Evolutionary conservation across 2,329 filamentous ascomycete species (phyloP).

Genomic region (Fusarium camptoceras): DNA sequence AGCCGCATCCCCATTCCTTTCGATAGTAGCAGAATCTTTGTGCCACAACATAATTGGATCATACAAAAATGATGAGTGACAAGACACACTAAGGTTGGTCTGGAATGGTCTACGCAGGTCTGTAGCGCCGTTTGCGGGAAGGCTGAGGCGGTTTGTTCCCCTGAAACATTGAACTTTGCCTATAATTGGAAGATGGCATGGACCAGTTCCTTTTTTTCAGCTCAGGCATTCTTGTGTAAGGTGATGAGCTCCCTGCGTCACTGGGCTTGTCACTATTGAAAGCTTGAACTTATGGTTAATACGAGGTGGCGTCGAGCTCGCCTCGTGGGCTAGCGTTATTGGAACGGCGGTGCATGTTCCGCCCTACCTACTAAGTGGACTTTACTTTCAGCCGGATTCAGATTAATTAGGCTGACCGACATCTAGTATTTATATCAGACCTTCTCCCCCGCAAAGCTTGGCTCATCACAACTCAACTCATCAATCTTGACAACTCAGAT

Average conservation of each 20-base stretch:
- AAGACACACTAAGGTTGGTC: background rate
- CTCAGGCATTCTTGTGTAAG: background rate
- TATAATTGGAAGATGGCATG: background rate
- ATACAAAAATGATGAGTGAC: background rate
- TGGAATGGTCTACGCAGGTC: background rate
- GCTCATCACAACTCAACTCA: background rate
- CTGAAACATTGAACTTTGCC: background rate
- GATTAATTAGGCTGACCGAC: conserved; percentile 10
- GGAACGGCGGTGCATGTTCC: conserved; percentile 1
- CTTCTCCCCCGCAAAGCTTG: background rate
- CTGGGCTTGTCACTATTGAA: conserved; percentile 5
- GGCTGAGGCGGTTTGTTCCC: background rate
- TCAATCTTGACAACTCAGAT: background rate
- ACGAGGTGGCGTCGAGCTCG: conserved; percentile 34
- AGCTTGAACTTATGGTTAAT: conserved; percentile 1
- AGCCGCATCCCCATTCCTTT: background rate
- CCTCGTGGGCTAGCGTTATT: background rate
- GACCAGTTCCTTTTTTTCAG: background rate
- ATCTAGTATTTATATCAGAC: conserved; percentile 4
- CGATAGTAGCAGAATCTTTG: background rate
- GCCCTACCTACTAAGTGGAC: background rate
- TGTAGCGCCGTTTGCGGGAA: conserved; percentile 1
- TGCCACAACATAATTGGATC: background rate
- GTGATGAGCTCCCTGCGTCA: conserved; percentile 10
- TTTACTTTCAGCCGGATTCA: background rate